Conservation (phyloP, 2,329 filamentous ascomycete species). For the Alternaria sp. region DNA sequence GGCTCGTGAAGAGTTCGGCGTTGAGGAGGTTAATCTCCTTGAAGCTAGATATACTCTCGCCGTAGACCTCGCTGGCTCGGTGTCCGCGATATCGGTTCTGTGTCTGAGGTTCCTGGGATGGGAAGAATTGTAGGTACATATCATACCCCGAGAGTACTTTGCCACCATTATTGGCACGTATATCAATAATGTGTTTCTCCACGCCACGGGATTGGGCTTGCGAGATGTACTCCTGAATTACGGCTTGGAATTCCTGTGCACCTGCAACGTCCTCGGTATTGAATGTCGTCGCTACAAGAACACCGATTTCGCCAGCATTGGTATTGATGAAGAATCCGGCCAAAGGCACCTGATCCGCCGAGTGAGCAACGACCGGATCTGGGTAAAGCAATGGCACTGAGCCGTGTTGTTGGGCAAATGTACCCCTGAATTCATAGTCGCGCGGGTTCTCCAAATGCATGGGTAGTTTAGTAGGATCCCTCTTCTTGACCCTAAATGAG, state of each 20-base stretch:
- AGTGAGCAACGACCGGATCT: constrained; percentile 46
- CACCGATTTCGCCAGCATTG: constrained; percentile 55
- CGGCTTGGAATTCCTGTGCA: constrained; percentile 48
- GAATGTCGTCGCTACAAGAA: constrained; percentile 57
- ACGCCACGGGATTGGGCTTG: constrained; percentile 60
- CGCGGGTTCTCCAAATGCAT: constrained; percentile 40
- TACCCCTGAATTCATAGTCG: constrained; percentile 37
- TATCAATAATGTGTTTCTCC: constrained; percentile 69
- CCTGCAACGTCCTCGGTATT: constrained; percentile 33
- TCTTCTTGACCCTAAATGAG: constrained; percentile 34
- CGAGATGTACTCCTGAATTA: constrained; percentile 57
- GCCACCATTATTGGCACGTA: constrained; percentile 70
- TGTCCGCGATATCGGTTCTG: constrained; percentile 59
- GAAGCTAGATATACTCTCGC: constrained; percentile 32
- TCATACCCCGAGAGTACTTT: constrained; percentile 52
- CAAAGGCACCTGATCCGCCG: constrained; percentile 44
- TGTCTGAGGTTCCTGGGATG: constrained; percentile 54
- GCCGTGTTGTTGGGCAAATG: constrained; percentile 27
- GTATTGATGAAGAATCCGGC: constrained; percentile 59
- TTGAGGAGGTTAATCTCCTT: constrained; percentile 22
- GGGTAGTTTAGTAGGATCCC: constrained; percentile 35
- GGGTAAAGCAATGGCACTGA: constrained; percentile 48
- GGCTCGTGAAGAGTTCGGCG: constrained; percentile 39
- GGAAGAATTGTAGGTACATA: constrained; percentile 65
- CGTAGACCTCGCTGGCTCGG: constrained; percentile 42